Evolutionary conservation across 2,329 filamentous ascomycete species (phyloP).

Genomic region (Alternaria panax): DNA sequence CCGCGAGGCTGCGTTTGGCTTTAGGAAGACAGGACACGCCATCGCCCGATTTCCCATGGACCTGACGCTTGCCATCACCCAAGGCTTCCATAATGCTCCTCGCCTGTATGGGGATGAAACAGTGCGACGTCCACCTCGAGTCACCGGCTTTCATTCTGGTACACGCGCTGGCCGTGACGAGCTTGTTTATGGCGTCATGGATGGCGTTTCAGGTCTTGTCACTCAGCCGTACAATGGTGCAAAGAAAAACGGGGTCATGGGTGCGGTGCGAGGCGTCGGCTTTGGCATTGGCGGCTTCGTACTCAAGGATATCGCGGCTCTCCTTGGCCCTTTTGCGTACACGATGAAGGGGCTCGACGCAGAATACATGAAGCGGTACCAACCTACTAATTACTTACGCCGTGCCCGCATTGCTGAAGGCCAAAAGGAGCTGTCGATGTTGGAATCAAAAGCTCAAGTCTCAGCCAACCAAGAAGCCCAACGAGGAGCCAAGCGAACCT

Average conservation of each 20-base stretch:
- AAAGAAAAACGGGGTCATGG: slow-evolving; percentile 62
- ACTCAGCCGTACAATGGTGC: slow-evolving; percentile 66
- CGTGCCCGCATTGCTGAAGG: slow-evolving; percentile 67
- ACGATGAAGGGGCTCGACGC: slow-evolving; percentile 70
- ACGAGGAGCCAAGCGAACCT: slow-evolving; percentile 8
- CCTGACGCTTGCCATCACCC: slow-evolving; percentile 67
- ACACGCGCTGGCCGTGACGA: slow-evolving; percentile 66
- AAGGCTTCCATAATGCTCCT: slow-evolving; percentile 75
- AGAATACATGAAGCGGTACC: slow-evolving; percentile 62
- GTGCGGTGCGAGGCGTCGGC: slow-evolving; percentile 62
- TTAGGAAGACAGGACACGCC: slow-evolving; percentile 60
- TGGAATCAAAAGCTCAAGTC: slow-evolving; percentile 23
- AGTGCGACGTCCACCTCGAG: slow-evolving; percentile 67
- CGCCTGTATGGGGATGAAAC: slow-evolving; percentile 74
- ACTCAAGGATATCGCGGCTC: slow-evolving; percentile 69
- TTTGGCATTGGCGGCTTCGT: slow-evolving; percentile 70
- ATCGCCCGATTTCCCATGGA: slow-evolving; percentile 67
- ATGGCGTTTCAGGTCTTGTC: slow-evolving; percentile 70
- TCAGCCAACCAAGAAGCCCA: slow-evolving; percentile 14
- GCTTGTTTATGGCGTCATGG: slow-evolving; percentile 69
- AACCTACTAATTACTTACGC: slow-evolving; percentile 63
- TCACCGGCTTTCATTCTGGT: slow-evolving; percentile 71
- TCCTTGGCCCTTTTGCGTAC: slow-evolving; percentile 68
- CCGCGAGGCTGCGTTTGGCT: slow-evolving; percentile 61
- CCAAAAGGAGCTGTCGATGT: slow-evolving; percentile 39